phyloP scores from a whole-genome alignment of 352 stramenopile species.

The Globisporangium recalcitrans region DNA sequence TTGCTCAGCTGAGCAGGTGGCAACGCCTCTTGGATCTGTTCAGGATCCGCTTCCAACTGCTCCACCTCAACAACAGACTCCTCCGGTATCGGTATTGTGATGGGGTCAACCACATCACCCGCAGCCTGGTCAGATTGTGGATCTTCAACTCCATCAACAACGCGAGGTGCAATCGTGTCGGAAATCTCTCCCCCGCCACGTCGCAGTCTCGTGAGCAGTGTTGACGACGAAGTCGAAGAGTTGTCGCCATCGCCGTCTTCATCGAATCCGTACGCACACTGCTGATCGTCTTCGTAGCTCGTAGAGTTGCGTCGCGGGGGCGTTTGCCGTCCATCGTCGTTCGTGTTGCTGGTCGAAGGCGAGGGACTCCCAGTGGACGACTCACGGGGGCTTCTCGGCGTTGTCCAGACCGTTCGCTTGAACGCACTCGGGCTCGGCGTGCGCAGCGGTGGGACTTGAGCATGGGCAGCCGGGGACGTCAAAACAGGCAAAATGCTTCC shows the following conservation, averaged over 20 bases:
- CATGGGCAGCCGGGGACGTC: conserved; percentile 11
- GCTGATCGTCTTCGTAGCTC: neutral
- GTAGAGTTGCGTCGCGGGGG: neutral
- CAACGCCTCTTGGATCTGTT: neutral
- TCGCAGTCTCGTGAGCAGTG: neutral
- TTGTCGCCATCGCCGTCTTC: conserved; percentile 1
- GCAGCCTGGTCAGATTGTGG: neutral
- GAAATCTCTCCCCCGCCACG: neutral
- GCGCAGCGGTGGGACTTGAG: conserved; percentile 5
- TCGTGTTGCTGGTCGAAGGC: neutral
- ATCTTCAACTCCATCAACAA: neutral
- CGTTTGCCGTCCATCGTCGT: neutral
- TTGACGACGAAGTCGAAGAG: neutral
- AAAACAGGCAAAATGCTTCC: conserved; percentile 37
- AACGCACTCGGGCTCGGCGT: conserved; percentile 24
- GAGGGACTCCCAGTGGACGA: neutral
- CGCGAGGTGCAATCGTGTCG: neutral
- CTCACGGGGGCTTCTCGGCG: conserved; percentile 21
- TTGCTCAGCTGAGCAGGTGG: neutral
- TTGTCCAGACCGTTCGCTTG: conserved; percentile 46
- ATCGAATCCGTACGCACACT: neutral
- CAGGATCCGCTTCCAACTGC: neutral
- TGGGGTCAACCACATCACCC: neutral
- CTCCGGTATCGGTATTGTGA: too few relatives aligned
- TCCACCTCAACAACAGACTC: neutral